phyloP scores from a whole-genome alignment of 2,329 filamentous ascomycete species.

The Penicillium sp. region DNA sequence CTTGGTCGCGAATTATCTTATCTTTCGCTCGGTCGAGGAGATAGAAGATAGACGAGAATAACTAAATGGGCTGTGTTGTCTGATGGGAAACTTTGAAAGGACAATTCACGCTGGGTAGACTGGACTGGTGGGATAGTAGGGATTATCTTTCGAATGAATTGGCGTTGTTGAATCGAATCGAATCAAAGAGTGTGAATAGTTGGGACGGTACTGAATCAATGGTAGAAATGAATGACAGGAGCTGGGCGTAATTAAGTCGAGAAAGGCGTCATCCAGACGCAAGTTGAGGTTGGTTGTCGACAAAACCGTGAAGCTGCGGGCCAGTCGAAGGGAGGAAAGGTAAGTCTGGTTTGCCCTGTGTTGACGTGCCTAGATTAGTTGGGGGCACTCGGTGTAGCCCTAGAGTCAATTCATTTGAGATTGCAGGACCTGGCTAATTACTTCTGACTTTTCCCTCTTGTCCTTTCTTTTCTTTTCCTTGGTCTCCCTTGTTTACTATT shows the following conservation, averaged over 20 bases:
- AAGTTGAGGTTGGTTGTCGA: conserved; percentile 5
- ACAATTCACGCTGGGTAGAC: too few species aligned
- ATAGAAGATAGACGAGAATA: neutral
- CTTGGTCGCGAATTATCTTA: neutral
- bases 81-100: neutral
- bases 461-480: neutral
- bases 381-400: neutral
- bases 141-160: conserved; percentile 1
- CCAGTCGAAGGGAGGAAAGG: neutral
- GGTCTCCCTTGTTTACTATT: conserved; percentile 3
- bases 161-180: neutral
- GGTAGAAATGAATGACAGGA: conserved; percentile 19
- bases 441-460: neutral
- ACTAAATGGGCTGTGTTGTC: neutral
- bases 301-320: neutral
- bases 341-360: neutral
- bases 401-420: neutral
- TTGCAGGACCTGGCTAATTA: neutral
- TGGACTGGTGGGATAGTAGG: neutral
- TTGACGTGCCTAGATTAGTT: neutral
- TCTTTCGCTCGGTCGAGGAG: neutral
- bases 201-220: neutral
- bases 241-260: conserved; percentile 11
- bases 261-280: neutral
- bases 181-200: neutral